Conservation (phyloP, 306 rosid genomes). For the Rosa chinensis region DNA sequence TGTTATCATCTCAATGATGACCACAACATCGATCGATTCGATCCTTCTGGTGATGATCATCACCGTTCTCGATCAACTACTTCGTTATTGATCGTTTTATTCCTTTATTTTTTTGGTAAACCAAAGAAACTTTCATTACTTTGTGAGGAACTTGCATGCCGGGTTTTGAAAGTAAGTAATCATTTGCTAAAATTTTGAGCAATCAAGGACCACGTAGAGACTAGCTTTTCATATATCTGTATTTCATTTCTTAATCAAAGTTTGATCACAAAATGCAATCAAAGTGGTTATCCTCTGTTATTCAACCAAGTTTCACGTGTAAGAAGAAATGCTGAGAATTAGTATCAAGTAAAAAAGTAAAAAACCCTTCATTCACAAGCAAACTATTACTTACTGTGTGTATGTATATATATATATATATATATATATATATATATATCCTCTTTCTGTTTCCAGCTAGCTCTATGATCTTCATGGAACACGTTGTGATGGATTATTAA, state of each 20-base stretch:
- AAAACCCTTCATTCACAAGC: constrained; percentile 6
- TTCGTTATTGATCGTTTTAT: constrained; percentile 7
- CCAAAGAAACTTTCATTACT: constrained; percentile 4
- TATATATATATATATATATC: not conserved
- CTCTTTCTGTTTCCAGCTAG: not conserved
- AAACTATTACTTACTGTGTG: not conserved
- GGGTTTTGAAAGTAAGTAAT: constrained; percentile 20
- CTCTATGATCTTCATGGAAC: constrained; percentile 11
- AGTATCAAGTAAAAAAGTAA: not conserved
- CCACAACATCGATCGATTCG: not conserved
- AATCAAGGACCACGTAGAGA: not conserved
- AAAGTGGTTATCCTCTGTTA: not conserved
- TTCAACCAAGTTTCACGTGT: not conserved
- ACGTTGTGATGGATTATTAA: constrained; percentile 13
- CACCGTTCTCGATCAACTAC: not conserved
- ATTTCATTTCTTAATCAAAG: not conserved
- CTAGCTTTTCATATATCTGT: not conserved
- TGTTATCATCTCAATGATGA: constrained; percentile 8
- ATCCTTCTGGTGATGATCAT: not conserved
- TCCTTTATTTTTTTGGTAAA: not conserved
- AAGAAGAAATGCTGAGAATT: not conserved
- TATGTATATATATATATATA: too few relatives aligned
- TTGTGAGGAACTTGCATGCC: constrained; percentile 6
- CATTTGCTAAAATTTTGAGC: constrained; percentile 6
- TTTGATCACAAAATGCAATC: not conserved